A percentile compares a stretch with the other conserved stretches of the same genome.
These are phyloP conservation scores for Kwoniella bestiolae DNA, from an alignment of 768 basidiomycete genomes.

Conservation along the genomic window DNA sequence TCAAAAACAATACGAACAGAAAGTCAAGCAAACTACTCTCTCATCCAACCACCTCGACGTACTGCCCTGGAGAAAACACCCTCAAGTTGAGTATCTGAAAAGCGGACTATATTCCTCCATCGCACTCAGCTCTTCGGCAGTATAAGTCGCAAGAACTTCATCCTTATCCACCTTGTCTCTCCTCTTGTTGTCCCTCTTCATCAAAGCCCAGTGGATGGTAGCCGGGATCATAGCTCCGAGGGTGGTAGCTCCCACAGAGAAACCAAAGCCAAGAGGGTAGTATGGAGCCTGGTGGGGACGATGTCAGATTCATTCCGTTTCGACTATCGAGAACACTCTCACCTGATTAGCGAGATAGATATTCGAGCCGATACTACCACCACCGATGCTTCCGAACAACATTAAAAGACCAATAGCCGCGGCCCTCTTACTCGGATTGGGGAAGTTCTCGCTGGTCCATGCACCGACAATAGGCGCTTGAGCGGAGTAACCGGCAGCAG, in stretches of 20 bases:
- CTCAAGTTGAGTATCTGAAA: neutral
- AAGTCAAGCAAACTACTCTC: no score
- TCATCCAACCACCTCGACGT: no score
- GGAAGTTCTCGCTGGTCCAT: neutral
- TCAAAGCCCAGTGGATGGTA: neutral
- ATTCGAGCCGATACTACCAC: neutral
- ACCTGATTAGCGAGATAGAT: neutral
- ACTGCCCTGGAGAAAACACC: no score
- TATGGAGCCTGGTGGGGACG: neutral
- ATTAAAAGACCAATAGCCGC: neutral
- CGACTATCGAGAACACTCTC: neutral
- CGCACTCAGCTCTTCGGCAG: neutral
- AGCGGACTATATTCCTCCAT: neutral
- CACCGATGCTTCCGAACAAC: neutral
- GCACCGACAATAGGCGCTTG: neutral
- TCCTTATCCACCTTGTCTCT: neutral
- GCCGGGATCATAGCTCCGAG: neutral
- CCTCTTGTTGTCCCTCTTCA: neutral
- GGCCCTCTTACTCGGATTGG: neutral
- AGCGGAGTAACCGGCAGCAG: neutral
- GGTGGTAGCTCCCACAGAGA: neutral
- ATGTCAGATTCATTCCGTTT: neutral
- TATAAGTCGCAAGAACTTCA: neutral
- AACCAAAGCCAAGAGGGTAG: neutral
- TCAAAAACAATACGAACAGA: no score